Evolutionary conservation across 495 filamentous ascomycete species (phyloP).

Genomic region (Neurospora sp.): DNA sequence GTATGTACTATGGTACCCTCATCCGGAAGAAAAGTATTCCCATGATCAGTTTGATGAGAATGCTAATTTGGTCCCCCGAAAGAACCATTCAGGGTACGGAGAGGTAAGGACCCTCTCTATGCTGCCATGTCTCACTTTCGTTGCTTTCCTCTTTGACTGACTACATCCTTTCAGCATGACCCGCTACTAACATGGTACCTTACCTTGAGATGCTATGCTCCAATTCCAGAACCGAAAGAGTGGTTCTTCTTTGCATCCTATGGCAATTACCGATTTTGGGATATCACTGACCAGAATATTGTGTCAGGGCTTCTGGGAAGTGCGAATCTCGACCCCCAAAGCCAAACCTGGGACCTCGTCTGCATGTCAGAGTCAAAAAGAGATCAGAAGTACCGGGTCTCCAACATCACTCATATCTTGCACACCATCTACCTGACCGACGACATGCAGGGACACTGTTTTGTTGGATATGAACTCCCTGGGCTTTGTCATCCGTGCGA

Average conservation of each 20-base stretch:
- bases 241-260: neutral
- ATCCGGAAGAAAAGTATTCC: neutral
- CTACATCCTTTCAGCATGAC: neutral
- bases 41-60: neutral
- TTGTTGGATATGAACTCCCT: neutral
- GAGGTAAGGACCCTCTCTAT: neutral
- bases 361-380: neutral
- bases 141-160: neutral
- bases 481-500: neutral
- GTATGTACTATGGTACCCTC: neutral
- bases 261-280: neutral
- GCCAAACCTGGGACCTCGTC: neutral
- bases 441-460: neutral
- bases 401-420: neutral
- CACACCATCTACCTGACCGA: conserved; percentile 3
- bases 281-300: neutral
- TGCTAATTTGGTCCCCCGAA: neutral
- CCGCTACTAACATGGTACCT: neutral
- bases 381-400: neutral
- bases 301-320: neutral
- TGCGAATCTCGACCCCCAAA: neutral
- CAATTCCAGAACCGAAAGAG: neutral
- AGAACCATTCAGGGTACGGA: neutral
- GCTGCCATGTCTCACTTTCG: neutral
- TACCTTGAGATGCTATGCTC: neutral